Evolutionary conservation across 202 grass and related monocot species (phyloP).

Genomic region (Eragrostis tef): DNA sequence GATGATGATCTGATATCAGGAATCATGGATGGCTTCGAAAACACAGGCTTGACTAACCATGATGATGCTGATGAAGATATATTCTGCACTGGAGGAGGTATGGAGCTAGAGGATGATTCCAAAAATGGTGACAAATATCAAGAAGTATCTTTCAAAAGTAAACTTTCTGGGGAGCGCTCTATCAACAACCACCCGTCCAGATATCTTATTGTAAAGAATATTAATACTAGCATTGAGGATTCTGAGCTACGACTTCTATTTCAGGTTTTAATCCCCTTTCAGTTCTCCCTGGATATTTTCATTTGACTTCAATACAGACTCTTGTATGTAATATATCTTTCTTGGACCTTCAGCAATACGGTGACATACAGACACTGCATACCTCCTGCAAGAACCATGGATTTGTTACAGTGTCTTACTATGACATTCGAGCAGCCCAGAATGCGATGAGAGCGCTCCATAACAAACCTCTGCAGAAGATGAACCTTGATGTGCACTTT

Average conservation of each 20-base stretch:
- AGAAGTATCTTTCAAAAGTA: conserved; percentile 44
- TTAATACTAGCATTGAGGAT: conserved; percentile 57
- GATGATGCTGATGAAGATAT: conserved; percentile 82
- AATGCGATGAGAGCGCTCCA: conserved; percentile 61
- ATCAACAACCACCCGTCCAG: conserved; percentile 55
- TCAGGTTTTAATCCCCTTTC: conserved; percentile 49
- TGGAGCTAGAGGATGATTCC: conserved; percentile 72
- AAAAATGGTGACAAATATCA: conserved; percentile 42
- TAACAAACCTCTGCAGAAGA: conserved; percentile 50
- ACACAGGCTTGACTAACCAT: conserved; percentile 42
- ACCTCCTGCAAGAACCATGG: conserved; percentile 63
- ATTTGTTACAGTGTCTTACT: conserved; percentile 69
- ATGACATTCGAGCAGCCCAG: conserved; percentile 65
- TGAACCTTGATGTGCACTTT: conserved; percentile 72
- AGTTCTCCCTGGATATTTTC: not conserved
- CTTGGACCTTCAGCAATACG: conserved; percentile 62
- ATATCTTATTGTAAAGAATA: conserved; percentile 67
- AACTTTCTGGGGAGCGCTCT: conserved; percentile 51
- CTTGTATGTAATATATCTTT: conserved; percentile 24
- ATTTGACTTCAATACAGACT: conserved; percentile 17
- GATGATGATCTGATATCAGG: conserved; percentile 74
- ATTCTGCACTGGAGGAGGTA: conserved; percentile 71
- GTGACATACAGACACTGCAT: conserved; percentile 58
- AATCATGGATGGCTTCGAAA: conserved; percentile 60
- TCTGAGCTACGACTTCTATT: conserved; percentile 56